phyloP scores from a whole-genome alignment of 805 yeast genomes.

The Priceomyces melissophilus region DNA sequence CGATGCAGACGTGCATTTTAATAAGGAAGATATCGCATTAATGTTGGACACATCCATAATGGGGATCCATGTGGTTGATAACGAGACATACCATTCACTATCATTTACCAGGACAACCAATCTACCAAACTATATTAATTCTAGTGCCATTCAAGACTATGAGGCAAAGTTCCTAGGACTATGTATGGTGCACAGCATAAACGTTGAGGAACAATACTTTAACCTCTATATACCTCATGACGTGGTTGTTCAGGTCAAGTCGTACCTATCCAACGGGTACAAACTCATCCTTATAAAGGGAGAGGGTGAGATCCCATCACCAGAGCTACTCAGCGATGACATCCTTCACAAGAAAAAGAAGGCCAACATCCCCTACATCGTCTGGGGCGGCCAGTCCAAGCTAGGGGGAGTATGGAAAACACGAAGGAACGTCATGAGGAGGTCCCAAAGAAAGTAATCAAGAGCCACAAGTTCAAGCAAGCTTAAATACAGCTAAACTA shows the following conservation, averaged over 20 bases:
- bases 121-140: slow-evolving; percentile 18
- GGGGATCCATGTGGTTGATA: slow-evolving; percentile 32
- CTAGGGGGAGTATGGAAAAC: slow-evolving; percentile 58
- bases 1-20: slow-evolving; percentile 14
- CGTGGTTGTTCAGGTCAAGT: slow-evolving; percentile 5
- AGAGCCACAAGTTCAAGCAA: too few species aligned
- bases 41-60: slow-evolving; percentile 43
- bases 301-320: slow-evolving; percentile 60
- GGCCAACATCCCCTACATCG: slow-evolving; percentile 41
- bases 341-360: slow-evolving; percentile 16
- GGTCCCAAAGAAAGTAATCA: too few species aligned
- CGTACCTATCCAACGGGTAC: slow-evolving; percentile 17
- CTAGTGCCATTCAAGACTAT: slow-evolving; percentile 10
- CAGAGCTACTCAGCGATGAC: slow-evolving; percentile 43
- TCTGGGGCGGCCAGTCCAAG: slow-evolving; percentile 35
- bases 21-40: slow-evolving; percentile 19
- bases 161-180: slow-evolving; percentile 43
- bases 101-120: slow-evolving; percentile 9
- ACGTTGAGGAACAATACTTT: slow-evolving; percentile 32
- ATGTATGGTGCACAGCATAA: slow-evolving; percentile 66
- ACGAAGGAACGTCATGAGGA: slow-evolving; percentile 51
- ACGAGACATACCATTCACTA: slow-evolving; percentile 18
- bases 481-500: too few species aligned
- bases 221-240: slow-evolving; percentile 56
- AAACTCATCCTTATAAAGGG: slow-evolving; percentile 54